These are phyloP conservation scores for Trichoderma reesei DNA, from an alignment of 495 filamentous ascomycete species.

Conservation along the genomic window DNA sequence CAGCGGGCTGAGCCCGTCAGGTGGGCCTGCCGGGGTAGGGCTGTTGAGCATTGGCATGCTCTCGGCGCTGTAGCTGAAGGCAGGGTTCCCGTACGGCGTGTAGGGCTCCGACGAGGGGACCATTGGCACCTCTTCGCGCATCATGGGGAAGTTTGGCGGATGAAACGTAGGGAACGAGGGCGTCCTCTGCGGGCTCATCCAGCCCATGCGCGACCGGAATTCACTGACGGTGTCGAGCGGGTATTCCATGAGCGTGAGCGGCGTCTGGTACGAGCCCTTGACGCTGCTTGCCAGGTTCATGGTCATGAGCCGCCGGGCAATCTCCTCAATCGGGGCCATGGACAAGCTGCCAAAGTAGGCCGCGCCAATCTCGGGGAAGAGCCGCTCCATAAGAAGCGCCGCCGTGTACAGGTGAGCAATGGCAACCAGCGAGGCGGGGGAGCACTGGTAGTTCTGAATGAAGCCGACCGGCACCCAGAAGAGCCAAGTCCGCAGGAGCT, in stretches of 20 bases:
- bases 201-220: constrained; percentile 54
- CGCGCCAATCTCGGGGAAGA: constrained; percentile 83
- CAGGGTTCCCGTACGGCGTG: constrained; percentile 30
- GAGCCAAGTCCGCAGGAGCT: constrained; percentile 79
- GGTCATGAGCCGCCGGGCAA: constrained; percentile 51
- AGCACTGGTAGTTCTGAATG: constrained; percentile 47
- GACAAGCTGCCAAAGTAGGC: constrained; percentile 75
- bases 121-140: constrained; percentile 27
- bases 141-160: constrained; percentile 36
- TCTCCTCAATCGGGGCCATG: constrained; percentile 67
- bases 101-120: constrained; percentile 33
- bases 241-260: constrained; percentile 50
- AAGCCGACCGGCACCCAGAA: constrained; percentile 82
- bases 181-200: constrained; percentile 43
- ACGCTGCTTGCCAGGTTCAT: constrained; percentile 35
- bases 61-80: constrained; percentile 50
- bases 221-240: constrained; percentile 51
- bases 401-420: constrained; percentile 88
- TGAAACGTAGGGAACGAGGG: constrained; percentile 45
- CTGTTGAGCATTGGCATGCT: constrained; percentile 34
- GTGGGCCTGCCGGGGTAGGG: constrained; percentile 12
- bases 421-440: constrained; percentile 62
- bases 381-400: constrained; percentile 74
- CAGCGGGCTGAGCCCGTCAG: constrained; percentile 32
- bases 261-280: constrained; percentile 37